These are phyloP conservation scores for Pichia scutulata DNA, from an alignment of 805 yeast species.

Conservation along the genomic window DNA sequence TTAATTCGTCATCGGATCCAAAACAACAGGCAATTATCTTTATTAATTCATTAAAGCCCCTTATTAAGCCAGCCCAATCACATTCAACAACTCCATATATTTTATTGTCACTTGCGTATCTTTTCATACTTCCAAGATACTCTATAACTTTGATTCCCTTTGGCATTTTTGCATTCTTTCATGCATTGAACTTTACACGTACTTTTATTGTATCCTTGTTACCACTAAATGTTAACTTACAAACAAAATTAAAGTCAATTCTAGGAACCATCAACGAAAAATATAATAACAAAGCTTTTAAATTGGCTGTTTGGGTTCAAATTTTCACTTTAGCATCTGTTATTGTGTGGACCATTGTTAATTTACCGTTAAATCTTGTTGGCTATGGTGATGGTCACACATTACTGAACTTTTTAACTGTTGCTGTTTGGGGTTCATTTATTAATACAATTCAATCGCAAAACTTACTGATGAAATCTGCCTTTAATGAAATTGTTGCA, in stretches of 20 bases:
- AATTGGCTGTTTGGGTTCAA: conserved; percentile 53
- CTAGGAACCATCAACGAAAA: conserved; percentile 40
- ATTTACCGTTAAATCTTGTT: conserved; percentile 9
- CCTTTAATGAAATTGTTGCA: conserved; percentile 6
- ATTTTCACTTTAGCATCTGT: conserved; percentile 20
- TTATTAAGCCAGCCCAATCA: conserved; percentile 7
- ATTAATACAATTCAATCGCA: conserved; percentile 72
- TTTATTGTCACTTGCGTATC: conserved; percentile 45
- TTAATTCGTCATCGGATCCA: conserved; percentile 14
- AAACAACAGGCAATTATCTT: not conserved
- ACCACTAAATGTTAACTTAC: conserved; percentile 20
- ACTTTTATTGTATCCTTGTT: conserved; percentile 60
- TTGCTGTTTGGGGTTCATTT: conserved; percentile 51
- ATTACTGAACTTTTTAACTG: conserved; percentile 41
- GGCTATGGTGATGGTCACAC: conserved; percentile 11
- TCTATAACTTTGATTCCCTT: conserved; percentile 65
- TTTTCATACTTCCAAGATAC: conserved; percentile 49
- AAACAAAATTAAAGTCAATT: conserved; percentile 9
- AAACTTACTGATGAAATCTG: conserved; percentile 58
- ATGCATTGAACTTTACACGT: conserved; percentile 63
- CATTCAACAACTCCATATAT: conserved; percentile 46
- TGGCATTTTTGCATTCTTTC: conserved; percentile 72
- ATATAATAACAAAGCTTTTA: conserved; percentile 54
- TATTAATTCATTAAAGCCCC: not conserved
- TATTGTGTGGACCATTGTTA: conserved; percentile 30